Evolutionary conservation across 2,329 filamentous ascomycete genomes (phyloP), one percentile per base, ranked within the genome.

Genomic region (Sphaerulina vaccinii): DNA sequence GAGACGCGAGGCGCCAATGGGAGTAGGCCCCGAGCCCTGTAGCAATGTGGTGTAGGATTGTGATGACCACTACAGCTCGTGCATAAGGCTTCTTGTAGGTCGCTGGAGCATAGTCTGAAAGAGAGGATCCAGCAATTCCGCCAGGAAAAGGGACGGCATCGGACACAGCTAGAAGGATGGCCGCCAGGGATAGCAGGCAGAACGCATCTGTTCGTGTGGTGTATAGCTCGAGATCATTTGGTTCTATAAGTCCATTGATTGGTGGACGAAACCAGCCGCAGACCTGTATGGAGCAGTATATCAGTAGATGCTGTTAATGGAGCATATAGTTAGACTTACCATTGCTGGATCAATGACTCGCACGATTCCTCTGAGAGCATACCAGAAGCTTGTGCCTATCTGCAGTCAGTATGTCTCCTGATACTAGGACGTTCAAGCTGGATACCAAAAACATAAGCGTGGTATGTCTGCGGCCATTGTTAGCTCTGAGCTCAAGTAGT

Each of bases 191-290:
- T 27, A 69, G 49, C 18, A 70, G 66, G 37, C 64, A 60, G 57
- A 62, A 70, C 57, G 63, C 68, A 51, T 70, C 68, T 48, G 64
- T 69, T 48, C 67, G 59, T 50, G 65, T 65, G 36, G 62, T 70
- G 65, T 70, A 70, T 57, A 69, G 55, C 46, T 70, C 68, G 41
- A 70, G 66, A 52, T 70, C 63, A 49, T 62, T 67, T 1, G 65
- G 54, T 15, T 55, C 51, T 6, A 62, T 37, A 33, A 57, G 43
- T 16, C 55, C 53, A 45, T 67, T 55, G 3, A 59, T 35, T 13
- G 65, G 66, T 8, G 65, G 66, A 16, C 65, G 57, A 62, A 70
- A 70, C 67, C 68, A 70, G 15, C 53, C 58, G 38, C 45, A 48
- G 8, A 48, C 45, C 45, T 48, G 18, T 29, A 27, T 15, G 21